Percentiles rank a stretch among this genome's conserved stretches.
phyloP scores from a whole-genome alignment of 352 stramenopile species.

The Phytophthora nicotianae region DNA sequence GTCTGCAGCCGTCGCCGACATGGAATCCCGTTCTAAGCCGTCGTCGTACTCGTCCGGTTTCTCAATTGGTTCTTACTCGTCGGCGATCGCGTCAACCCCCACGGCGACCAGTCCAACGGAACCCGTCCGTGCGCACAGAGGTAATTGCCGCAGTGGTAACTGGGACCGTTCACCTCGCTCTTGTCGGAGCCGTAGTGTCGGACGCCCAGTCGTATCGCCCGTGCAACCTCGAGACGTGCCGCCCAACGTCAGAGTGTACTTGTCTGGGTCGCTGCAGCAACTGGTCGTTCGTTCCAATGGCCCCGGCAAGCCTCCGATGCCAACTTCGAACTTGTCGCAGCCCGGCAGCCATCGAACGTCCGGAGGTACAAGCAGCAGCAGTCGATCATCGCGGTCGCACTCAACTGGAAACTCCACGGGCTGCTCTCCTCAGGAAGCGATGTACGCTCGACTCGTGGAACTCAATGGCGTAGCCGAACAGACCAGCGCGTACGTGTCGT shows the following conservation, averaged over 20 bases:
- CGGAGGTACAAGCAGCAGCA: slow-evolving; percentile 3
- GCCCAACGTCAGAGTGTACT: slow-evolving; percentile 11
- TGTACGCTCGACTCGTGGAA: slow-evolving; percentile 47
- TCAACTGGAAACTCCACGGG: slow-evolving; percentile 13
- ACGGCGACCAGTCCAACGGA: slow-evolving; percentile 12
- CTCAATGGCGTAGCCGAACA: slow-evolving; percentile 55
- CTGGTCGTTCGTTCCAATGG: slow-evolving; percentile 11
- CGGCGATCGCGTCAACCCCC: slow-evolving; percentile 11
- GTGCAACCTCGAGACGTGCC: slow-evolving; percentile 9
- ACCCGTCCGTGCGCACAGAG: slow-evolving; percentile 15
- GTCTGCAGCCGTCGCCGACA: slow-evolving; percentile 9
- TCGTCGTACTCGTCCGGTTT: slow-evolving; percentile 28
- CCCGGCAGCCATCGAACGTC: slow-evolving; percentile 8
- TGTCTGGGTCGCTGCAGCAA: not conserved
- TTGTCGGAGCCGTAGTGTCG: slow-evolving; percentile 3
- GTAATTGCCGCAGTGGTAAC: slow-evolving; percentile 25
- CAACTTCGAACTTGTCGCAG: slow-evolving; percentile 14
- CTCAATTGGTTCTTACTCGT: slow-evolving; percentile 27
- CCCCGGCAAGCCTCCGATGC: slow-evolving; percentile 22
- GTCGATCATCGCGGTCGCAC: slow-evolving; percentile 21
- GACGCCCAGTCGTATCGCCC: slow-evolving; percentile 15
- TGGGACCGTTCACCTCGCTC: slow-evolving; percentile 16
- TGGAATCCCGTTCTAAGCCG: slow-evolving; percentile 20
- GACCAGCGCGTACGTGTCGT: slow-evolving; percentile 38
- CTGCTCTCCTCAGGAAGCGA: slow-evolving; percentile 8